Base-by-base conservation (phyloP, 495 filamentous ascomycete genomes). In the Hypoxylon subgilvum region DNA sequence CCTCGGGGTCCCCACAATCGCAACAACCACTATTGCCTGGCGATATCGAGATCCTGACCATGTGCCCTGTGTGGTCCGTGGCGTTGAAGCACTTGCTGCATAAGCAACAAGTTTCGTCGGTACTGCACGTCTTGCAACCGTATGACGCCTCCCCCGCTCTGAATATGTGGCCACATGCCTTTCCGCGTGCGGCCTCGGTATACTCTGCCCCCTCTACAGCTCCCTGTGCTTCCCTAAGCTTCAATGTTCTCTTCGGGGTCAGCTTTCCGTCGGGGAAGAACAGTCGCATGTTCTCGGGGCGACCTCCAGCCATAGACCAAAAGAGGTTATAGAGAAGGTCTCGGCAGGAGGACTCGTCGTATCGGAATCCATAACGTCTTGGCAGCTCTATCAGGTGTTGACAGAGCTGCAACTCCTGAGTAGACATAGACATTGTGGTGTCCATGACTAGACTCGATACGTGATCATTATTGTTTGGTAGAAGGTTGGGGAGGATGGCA, bases 141-240 rank as follows among this genome's bases (percentile, higher is more conserved):
- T 97, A 98, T 30, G 91, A 91, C 32, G 92, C 90, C 75, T 98
- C 94, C 1, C 92, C 94, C 21, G 79, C 79, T 70, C 90, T 88
- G 79, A 97, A 95, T 57, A 98, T 97, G 76, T 98, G 94, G 6
- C 94, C 94, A 69, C 94, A 98, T n/a, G 90, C 85, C 70, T 93
- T 96, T 42, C 94, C 94, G 63, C 92, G 84, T 36, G 95, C 94
- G 23, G 88, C 88, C 57, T 90, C 89, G 42, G 89, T 95, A 71
- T 97, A 98, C 70, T 98, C 94, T 3, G 93, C 90, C 8, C 94
- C 94, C 61, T 96, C 92, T 39, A 88, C 79, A 6, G 91, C 88
- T n/a, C 93, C 94, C 67, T 97, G 95, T 16, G 91, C 92, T 48
- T 87, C 84, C 30, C 86, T 80, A 22, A 97, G 76, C 65, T 86